A percentile compares a stretch with the other conserved stretches of the same genome.
phyloP scores from a whole-genome alignment of 768 basidiomycete genomes.

The Auricularia auricula-judae region DNA sequence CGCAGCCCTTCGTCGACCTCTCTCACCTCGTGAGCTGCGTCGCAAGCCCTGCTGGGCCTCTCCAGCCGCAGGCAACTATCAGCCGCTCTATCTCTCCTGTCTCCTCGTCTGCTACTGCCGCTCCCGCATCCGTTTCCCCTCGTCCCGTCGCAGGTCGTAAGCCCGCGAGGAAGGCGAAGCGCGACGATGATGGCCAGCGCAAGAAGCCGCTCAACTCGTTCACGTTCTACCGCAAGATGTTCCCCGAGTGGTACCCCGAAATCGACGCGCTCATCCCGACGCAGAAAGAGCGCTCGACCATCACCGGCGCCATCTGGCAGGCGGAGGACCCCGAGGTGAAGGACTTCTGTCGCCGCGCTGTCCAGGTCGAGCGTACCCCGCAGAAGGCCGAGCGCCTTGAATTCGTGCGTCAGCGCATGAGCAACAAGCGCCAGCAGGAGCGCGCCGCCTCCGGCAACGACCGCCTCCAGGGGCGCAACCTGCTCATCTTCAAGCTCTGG shows the following conservation, averaged over 20 bases:
- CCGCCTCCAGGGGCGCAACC: background rate
- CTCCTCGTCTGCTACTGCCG: background rate
- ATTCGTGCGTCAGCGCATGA: background rate
- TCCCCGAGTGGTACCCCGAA: background rate
- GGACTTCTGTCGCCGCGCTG: background rate
- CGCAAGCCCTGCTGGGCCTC: background rate
- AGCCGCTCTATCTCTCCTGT: background rate
- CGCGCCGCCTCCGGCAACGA: background rate
- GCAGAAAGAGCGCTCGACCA: background rate
- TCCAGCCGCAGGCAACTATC: background rate
- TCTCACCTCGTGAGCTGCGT: too few relatives aligned
- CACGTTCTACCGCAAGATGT: constrained; percentile 1
- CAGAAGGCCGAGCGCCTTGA: background rate
- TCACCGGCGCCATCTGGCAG: constrained; percentile 1
- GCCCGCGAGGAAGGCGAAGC: background rate
- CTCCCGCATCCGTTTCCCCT: background rate
- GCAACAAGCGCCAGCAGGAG: background rate
- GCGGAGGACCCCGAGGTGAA: background rate
- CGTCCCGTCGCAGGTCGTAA: background rate
- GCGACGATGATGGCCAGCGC: background rate
- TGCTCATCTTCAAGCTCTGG: background rate
- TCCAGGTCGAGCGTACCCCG: background rate
- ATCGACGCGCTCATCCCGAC: background rate
- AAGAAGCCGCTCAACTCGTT: background rate
- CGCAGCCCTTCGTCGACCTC: too few relatives aligned